Conservation (phyloP, 306 rosid genomes). For the Castanea mollissima region DNA sequence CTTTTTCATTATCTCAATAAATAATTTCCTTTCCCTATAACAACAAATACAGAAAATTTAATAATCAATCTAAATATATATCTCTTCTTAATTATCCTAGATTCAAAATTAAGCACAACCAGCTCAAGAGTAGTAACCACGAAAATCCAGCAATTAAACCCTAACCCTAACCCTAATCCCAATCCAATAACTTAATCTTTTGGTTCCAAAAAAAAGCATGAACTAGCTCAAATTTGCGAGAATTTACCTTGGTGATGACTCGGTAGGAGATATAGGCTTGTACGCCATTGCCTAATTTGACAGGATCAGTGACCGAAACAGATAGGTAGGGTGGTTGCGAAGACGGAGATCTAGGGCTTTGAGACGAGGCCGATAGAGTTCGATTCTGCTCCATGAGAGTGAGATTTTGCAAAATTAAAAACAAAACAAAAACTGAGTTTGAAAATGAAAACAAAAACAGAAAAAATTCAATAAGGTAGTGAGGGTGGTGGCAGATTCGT, state of each 20-base stretch:
- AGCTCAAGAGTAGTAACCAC: background rate
- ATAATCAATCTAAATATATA: background rate
- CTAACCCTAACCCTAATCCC: background rate
- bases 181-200: background rate
- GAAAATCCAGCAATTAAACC: background rate
- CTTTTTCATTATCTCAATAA: background rate
- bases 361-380: conserved; percentile 58
- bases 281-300: conserved; percentile 98
- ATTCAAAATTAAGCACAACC: background rate
- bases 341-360: conserved; percentile 94
- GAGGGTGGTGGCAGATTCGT: conserved; percentile 35
- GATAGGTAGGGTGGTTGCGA: conserved; percentile 64
- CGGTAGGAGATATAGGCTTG: conserved; percentile 95
- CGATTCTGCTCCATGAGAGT: conserved; percentile 70
- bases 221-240: background rate
- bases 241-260: conserved; percentile 77
- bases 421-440: background rate
- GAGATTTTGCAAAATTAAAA: background rate
- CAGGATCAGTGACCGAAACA: conserved; percentile 90
- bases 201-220: background rate
- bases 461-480: background rate
- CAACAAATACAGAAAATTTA: background rate
- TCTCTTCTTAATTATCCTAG: background rate
- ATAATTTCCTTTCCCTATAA: too few relatives aligned
- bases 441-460: background rate